Evolutionary conservation across 73 alveolate species (phyloP), one percentile per base, ranked within the genome.

Genomic region (Paramecium caudatum): DNA sequence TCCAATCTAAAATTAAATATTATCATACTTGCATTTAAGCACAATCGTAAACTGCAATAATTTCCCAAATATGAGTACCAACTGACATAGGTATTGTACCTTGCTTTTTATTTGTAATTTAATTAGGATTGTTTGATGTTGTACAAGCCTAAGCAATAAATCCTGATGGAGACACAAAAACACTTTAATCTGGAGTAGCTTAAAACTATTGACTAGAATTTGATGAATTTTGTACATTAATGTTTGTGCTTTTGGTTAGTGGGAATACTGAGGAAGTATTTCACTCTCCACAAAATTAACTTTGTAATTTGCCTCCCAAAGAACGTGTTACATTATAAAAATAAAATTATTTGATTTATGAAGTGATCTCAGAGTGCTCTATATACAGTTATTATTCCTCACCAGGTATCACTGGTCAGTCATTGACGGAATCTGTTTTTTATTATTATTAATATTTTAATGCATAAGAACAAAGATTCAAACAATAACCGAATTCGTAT

Each of bases 61-160:
- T 9, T 74, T 74, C 88, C 88, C 88, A 74, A 4, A 74, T 39
- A 19, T 74, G 88, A 21, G 47, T 41, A 5, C 88, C 88, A 17
- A 17, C 43, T 36, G 43, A 23, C 62, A 74, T 37, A 21, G 49
- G 6, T 21, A 74, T 45, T 17, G 80, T 55, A 55, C 80, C 80
- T 27, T 19, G 30, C 30, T 55, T 55, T 43, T 55, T 55, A n/a
- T n/a, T n/a, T n/a, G n/a, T n/a, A n/a, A n/a, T n/a, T n/a, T n/a
- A n/a, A n/a, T n/a, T n/a, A n/a, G n/a, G n/a, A n/a, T n/a, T n/a
- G n/a, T 55, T 55, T 55, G 80, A 27, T 7, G 23, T 55, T 2
- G 46, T 23, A 55, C 80, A 55, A 23, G 46, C 23, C 30, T 55
- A 55, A 27, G n/a, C 80, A 12, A 55, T 43, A 27, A 55, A 16